A percentile compares a stretch with the other conserved stretches of the same genome.
phyloP scores from a whole-genome alignment of 1,284 basidiomycete genomes.

The Apiotrichum mycotoxinovorans region DNA sequence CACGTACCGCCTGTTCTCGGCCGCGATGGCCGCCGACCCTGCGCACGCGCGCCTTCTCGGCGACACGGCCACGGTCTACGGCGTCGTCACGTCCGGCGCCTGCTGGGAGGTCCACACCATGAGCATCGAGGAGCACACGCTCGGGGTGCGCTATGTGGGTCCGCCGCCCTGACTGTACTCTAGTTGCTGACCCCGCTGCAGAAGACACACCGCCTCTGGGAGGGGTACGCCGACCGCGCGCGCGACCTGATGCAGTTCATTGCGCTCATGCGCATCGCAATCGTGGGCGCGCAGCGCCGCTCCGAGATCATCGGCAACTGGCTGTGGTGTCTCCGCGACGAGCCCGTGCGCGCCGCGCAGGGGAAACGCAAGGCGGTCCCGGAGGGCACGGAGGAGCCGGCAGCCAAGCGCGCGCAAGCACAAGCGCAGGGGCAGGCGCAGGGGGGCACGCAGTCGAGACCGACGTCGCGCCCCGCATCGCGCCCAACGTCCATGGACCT shows the following conservation, averaged over 20 bases:
- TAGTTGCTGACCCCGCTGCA: background rate
- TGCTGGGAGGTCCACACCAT: slow-evolving; percentile 1
- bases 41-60: background rate
- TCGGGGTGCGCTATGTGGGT: background rate
- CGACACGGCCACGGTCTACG: background rate
- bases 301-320: slow-evolving; percentile 1
- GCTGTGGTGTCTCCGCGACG: background rate
- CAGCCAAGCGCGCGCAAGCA: background rate
- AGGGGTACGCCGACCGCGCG: background rate
- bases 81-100: background rate
- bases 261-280: background rate
- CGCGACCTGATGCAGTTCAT: background rate
- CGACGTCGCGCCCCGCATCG: too few relatives aligned
- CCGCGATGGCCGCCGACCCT: background rate
- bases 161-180: too few relatives aligned
- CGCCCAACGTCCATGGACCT: too few relatives aligned
- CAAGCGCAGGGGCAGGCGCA: background rate
- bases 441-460: too few relatives aligned
- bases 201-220: background rate
- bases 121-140: background rate
- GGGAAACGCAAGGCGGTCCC: background rate
- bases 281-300: background rate
- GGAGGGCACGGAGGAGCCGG: background rate
- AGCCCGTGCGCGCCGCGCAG: background rate
- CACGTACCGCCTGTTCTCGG: background rate